Percentiles rank a stretch among this genome's conserved stretches.
Evolutionary conservation across 2,329 filamentous ascomycete genomes (phyloP).

Genomic region (Ophiostoma novo-ulmi): DNA sequence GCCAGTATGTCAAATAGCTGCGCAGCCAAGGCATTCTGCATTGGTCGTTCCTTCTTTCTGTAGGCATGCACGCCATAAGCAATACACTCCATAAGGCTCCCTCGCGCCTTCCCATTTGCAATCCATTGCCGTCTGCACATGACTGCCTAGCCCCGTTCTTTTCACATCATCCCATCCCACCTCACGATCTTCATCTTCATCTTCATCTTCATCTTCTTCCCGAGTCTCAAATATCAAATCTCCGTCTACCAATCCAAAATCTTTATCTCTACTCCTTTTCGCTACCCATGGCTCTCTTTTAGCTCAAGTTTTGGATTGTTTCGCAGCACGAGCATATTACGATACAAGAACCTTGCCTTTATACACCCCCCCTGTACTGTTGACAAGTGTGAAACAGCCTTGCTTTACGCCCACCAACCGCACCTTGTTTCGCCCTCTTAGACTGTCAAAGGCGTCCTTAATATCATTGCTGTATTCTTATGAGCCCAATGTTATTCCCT

Average conservation of each 20-base stretch:
- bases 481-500: too few species aligned
- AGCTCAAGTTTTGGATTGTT: background rate
- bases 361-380: conserved; percentile 11
- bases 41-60: background rate
- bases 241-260: background rate
- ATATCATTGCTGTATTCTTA: background rate
- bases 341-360: background rate
- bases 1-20: background rate
- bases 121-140: background rate
- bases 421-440: background rate
- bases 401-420: conserved; percentile 3
- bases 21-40: conserved; percentile 11
- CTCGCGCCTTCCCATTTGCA: background rate
- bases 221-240: background rate
- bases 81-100: background rate
- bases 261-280: background rate
- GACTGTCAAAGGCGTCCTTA: background rate
- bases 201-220: background rate
- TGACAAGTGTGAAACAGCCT: conserved; percentile 19
- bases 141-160: background rate
- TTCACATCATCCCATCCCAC: background rate
- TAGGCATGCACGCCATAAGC: background rate
- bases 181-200: background rate
- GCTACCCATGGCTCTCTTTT: background rate
- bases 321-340: background rate